Evolutionary conservation across 805 yeast species (phyloP).

Genomic region (Saturnispora saitoi): DNA sequence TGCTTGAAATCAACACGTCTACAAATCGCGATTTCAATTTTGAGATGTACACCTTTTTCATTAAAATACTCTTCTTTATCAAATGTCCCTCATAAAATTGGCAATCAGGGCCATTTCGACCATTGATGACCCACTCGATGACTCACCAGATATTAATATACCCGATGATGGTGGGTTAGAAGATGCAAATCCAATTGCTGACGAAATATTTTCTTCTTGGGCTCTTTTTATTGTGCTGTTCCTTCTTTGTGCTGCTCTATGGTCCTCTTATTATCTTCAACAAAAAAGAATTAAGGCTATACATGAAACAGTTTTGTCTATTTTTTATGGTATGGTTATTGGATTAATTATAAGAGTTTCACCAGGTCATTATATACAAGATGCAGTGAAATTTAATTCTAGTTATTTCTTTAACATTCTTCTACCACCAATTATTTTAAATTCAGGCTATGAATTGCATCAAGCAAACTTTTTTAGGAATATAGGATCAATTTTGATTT

Average conservation of each 20-base stretch:
- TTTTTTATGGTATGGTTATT: conserved; percentile 93
- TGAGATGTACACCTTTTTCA: neutral
- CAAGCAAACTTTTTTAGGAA: conserved; percentile 93
- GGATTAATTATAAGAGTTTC: conserved; percentile 83
- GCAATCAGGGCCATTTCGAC: conserved; percentile 3
- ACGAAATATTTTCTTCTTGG: conserved; percentile 96
- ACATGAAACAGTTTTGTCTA: conserved; percentile 96
- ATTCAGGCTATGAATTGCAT: conserved; percentile 93
- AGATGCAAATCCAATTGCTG: conserved; percentile 75
- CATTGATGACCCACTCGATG: conserved; percentile 28
- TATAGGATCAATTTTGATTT: conserved; percentile 80
- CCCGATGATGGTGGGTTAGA: conserved; percentile 46
- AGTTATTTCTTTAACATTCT: conserved; percentile 89
- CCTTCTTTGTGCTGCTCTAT: conserved; percentile 75
- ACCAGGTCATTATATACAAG: conserved; percentile 97
- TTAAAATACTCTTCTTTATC: neutral
- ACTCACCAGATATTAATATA: conserved; percentile 34
- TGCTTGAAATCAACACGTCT: neutral
- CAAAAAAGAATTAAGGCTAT: conserved; percentile 86
- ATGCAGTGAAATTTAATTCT: conserved; percentile 90
- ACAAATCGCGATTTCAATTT: neutral
- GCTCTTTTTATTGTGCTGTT: conserved; percentile 82
- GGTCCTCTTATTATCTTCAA: conserved; percentile 92
- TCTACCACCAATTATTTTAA: conserved; percentile 91
- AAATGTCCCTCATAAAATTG: conserved; percentile 4